Evolutionary conservation across 2,329 filamentous ascomycete genomes (phyloP).

Genomic region (Penicillium carneum): DNA sequence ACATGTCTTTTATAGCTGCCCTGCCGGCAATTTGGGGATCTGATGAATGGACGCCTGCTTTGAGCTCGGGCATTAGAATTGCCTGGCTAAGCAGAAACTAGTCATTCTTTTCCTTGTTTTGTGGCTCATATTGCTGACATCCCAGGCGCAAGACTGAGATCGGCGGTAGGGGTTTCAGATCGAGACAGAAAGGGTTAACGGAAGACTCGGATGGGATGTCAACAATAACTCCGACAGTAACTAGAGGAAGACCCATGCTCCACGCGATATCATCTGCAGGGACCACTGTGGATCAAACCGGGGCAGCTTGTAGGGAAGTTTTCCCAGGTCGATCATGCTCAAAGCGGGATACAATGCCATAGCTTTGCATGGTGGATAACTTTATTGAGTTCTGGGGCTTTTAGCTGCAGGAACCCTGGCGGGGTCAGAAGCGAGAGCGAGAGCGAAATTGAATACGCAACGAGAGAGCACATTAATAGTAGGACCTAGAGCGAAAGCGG

Average conservation of each 20-base stretch:
- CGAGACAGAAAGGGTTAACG: neutral
- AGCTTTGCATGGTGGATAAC: neutral
- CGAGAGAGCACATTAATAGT: neutral
- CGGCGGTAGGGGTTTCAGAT: neutral
- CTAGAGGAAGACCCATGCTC: neutral
- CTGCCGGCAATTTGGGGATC: neutral
- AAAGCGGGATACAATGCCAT: neutral
- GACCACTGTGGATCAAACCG: slow-evolving; percentile 5
- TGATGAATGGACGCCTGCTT: neutral
- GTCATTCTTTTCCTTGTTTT: slow-evolving; percentile 5
- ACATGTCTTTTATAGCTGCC: slow-evolving; percentile 4
- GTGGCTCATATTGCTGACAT: neutral
- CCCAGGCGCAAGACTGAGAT: slow-evolving; percentile 1
- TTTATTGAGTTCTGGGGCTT: neutral
- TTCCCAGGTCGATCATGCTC: too few species aligned
- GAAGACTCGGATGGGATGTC: neutral
- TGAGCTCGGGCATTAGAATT: neutral
- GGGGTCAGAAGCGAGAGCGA: neutral
- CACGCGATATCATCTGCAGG: slow-evolving; percentile 4
- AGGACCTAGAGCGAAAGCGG: neutral
- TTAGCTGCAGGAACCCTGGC: neutral
- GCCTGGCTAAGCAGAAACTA: neutral
- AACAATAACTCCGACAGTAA: neutral
- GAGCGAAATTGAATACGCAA: neutral
- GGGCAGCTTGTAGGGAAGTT: neutral